Conservation (phyloP, 2,329 filamentous ascomycete genomes). For the Fusarium sp. region DNA sequence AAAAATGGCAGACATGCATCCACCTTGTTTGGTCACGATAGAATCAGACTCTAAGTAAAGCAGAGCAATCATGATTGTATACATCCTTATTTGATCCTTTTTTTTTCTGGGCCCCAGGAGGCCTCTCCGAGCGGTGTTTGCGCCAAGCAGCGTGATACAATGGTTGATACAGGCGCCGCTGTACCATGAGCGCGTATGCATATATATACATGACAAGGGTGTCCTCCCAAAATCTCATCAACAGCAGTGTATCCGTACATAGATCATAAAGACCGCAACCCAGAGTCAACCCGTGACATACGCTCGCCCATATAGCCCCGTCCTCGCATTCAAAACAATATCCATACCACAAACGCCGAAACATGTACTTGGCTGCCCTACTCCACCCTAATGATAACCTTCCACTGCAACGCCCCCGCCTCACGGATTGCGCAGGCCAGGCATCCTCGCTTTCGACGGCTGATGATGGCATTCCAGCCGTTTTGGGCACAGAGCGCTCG, state of each 20-base stretch:
- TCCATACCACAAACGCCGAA: constrained; percentile 31
- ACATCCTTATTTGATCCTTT: neutral
- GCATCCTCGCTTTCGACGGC: constrained; percentile 77
- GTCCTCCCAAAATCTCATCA: constrained; percentile 17
- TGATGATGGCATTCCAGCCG: constrained; percentile 82
- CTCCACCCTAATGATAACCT: constrained; percentile 75
- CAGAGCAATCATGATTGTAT: neutral
- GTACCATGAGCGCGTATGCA: constrained; percentile 13
- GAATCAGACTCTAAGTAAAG: too few species aligned
- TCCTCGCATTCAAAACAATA: constrained; percentile 6
- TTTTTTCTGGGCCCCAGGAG: neutral
- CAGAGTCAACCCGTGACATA: constrained; percentile 8
- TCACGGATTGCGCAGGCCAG: constrained; percentile 83
- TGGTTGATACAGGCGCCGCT: neutral
- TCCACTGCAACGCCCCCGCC: constrained; percentile 79
- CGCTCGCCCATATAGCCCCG: constrained; percentile 9
- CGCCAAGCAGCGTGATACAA: neutral
- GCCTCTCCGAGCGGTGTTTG: constrained; percentile 2
- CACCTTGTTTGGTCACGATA: too few species aligned
- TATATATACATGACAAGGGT: constrained; percentile 23
- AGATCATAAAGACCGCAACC: constrained; percentile 22
- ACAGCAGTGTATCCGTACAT: constrained; percentile 12
- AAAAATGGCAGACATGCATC: too few species aligned
- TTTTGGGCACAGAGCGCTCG: constrained; percentile 81
- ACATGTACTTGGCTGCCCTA: constrained; percentile 47